Evolutionary conservation across 148 eudicot genomes (phyloP).

Genomic region (Persicaria tinctoria): DNA sequence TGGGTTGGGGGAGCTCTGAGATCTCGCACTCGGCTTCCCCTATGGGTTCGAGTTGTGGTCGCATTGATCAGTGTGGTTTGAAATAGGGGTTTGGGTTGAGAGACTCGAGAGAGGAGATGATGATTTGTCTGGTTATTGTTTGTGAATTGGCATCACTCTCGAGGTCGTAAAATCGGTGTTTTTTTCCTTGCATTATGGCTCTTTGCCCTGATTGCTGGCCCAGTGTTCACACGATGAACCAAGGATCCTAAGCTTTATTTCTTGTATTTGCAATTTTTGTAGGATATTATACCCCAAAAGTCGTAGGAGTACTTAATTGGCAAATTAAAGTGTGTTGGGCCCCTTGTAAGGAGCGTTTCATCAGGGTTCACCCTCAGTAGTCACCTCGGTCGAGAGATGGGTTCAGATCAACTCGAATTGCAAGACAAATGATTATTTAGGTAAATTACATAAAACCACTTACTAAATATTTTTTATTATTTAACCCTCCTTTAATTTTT

Average conservation of each 20-base stretch:
- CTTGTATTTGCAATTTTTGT: background rate
- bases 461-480: no score
- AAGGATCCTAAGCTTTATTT: slow-evolving; percentile 8
- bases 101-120: background rate
- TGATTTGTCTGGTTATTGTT: background rate
- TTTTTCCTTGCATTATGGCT: slow-evolving; percentile 1
- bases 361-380: no score
- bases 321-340: no score
- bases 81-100: background rate
- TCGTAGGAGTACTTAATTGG: no score
- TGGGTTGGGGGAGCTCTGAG: background rate
- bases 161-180: background rate
- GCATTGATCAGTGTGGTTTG: background rate
- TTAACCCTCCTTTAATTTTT: no score
- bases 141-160: background rate
- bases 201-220: background rate
- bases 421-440: no score
- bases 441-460: no score
- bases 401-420: no score
- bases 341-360: no score
- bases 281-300: no score
- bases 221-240: background rate
- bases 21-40: background rate
- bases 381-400: no score
- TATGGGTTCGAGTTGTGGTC: slow-evolving; percentile 6